Base-by-base conservation (phyloP, 306 rosid genomes). In the Lupinus albus region DNA sequence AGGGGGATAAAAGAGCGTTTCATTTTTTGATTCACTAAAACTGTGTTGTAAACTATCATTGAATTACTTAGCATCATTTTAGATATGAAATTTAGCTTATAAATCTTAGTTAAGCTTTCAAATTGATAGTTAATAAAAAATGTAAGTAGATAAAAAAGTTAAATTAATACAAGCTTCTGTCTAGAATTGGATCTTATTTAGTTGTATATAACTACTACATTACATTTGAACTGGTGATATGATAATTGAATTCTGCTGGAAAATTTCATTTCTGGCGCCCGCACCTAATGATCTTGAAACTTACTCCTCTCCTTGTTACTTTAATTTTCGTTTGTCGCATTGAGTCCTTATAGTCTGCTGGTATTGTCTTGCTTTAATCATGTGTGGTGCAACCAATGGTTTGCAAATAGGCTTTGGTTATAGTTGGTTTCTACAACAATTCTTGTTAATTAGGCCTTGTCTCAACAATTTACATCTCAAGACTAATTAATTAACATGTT, bases 241-340 rank as follows among this genome's bases (percentile, higher is more conserved):
- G 16, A 32, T 38, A 56, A 11, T 13, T 47, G 73, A 66, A 49
- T 5, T 61, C 68, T 20, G 17, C 8, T 60, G 41, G 28, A 6
- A 28, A 14, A 7, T 48, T 67, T 58, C 25, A 8, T 15, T 20
- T 30, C 8, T 13, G 0, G n/a, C 14, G 11, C 18, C 39, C 5
- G 4, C 17, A 17, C 30, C 30, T 35, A 20, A 12, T 54, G 48
- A 61, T 42, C 13, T 13, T 66, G 70, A 55, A 55, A 44, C 39
- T 46, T 57, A 12, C 38, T 39, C 16, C 10, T 33, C 9, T 45
- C 13, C n/a, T n/a, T 64, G 3, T 38, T n/a, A 58, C 14, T 36
- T 53, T 35, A 8, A 11, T 14, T 9, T 62, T 39, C 11, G 66
- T 17, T 49, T 52, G 58, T 44, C 59, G 25, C 38, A 6, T 45